Evolutionary conservation across 2,329 filamentous ascomycete species (phyloP), one percentile per base, ranked within the genome.

Genomic region (Thelonectria blattea): DNA sequence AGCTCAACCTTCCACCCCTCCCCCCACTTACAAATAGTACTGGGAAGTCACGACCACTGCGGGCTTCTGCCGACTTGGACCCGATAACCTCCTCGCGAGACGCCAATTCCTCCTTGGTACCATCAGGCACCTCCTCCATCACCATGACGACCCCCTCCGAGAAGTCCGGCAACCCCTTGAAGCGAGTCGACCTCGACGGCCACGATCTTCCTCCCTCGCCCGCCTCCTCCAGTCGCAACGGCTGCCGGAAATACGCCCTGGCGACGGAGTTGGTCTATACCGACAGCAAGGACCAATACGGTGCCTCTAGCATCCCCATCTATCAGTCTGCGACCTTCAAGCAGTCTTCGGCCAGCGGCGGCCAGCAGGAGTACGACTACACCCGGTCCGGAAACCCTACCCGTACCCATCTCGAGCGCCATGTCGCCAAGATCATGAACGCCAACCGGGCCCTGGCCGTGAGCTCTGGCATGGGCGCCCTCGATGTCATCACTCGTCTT

Each of bases 281-380:
- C 52, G 95, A 99, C 71, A 88, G 90, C 75, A 95, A 90, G 78
- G 95, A 99, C 78, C 95, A 99, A 81, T 97, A 98, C 82, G 96
- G 96, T 73, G 87, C 95, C 59, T 97, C 92, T 70, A 98, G 93
- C 77, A 90, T 96, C 71, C 95, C 95, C 55, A 98, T 99, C 74
- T 99, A 99, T 78, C 95, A 97, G 85, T 96, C 92, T 50, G 96
- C 95, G 50, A 99, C 95, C 39, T 99, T 99, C 83, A 99, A 99
- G 80, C 95, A 98, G 79, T 86, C 86, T 20, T 92, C 90, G 17
- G 90, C 91, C 64, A 84, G 79, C 47, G 92, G 91, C 61, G 92
- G 92, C 61, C 91, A 87, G 68, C 82, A 86, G 73, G 93, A 98
- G 78, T 99, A 98, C 78, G 95, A 99, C 81, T 99, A 99, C 81